Base-by-base conservation (phyloP, 768 basidiomycete species). In the Kondoa subrosea region DNA sequence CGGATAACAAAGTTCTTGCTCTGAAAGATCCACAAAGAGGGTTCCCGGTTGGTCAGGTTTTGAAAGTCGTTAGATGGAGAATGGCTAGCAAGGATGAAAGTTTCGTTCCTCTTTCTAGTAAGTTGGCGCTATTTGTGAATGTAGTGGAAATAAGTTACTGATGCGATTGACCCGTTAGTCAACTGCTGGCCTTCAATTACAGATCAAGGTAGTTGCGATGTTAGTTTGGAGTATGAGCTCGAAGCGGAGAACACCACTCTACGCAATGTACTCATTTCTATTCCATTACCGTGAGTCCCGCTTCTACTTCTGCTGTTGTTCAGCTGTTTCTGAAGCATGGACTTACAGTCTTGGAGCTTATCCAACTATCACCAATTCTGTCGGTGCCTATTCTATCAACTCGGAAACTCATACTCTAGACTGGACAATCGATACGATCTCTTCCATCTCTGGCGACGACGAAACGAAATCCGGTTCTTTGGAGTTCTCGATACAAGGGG, bases 181-280 rank as follows among this genome's bases (percentile, higher is more conserved):
- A 99, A 90, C 75, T 92, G 90, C 78, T 97, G 92, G 92, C 95
- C 92, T 15, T 86, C 90, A 15, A 87, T 89, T 3, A 85, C 88
- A 50, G 89, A 89, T 73, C 87, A 90, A 69, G 91, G 91, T n/a
- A 87, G 86, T 0, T 88, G 86, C 72, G 91, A 93, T 71, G 89
- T 97, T 69, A 92, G 88, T 77, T 89, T 97, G 70, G 95, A 96
- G 78, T 96, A 95, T 75, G 92, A 97, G 76, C 86, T 97, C 59
- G 69, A 67, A 4, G 66, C 69, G 4, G 91, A 93, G 76, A 82
- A 87, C 70, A 82, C 81, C 61, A 78, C 96, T 66, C 83, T 84
- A 0, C 81, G 96, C 1, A 84, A 96, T 76, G 83, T 92, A 27
- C 81, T 84, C 71, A 89, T 97, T 70, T 86, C 87, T 65, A 93